A percentile compares a stretch with the other conserved stretches of the same genome.
Conservation (phyloP, 2,329 filamentous ascomycete genomes). For the Penicillium rolfsii region DNA sequence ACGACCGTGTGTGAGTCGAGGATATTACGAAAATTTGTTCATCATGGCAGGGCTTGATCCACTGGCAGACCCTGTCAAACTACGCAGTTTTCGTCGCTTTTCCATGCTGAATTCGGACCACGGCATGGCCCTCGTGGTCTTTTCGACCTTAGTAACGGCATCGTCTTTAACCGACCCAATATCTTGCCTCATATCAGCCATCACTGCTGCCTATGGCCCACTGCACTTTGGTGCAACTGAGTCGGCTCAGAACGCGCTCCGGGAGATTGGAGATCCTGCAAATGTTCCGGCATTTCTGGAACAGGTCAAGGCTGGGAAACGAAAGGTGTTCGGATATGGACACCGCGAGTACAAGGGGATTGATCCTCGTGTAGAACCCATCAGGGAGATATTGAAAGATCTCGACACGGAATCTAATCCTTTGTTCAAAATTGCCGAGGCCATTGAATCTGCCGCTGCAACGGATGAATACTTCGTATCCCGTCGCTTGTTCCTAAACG, state of each 20-base stretch:
- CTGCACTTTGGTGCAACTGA: conserved; percentile 65
- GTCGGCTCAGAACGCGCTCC: conserved; percentile 53
- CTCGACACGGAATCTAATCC: conserved; percentile 20
- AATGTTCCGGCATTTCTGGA: conserved; percentile 35
- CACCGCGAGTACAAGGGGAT: conserved; percentile 38
- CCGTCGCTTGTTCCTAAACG: conserved; percentile 48
- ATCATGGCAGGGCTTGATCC: conserved; percentile 58
- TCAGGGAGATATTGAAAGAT: conserved; percentile 32
- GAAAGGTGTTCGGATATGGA: conserved; percentile 38
- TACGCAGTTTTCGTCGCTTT: conserved; percentile 57
- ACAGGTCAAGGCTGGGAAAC: conserved; percentile 33
- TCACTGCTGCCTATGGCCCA: conserved; percentile 60
- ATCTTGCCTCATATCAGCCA: conserved; percentile 56
- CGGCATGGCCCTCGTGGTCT: conserved; percentile 62
- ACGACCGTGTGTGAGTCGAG: conserved; percentile 43
- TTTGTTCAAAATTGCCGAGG: conserved; percentile 31
- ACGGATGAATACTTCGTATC: conserved; percentile 34
- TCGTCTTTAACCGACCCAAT: conserved; percentile 61
- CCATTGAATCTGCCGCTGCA: conserved; percentile 31
- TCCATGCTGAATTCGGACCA: conserved; percentile 63
- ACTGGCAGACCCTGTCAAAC: conserved; percentile 49
- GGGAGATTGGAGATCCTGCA: conserved; percentile 30
- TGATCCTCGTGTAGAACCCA: conserved; percentile 34
- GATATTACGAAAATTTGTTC: conserved; percentile 60
- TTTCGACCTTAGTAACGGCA: conserved; percentile 60